These are phyloP conservation scores for Cystobasidium pallidum DNA, from an alignment of 1,284 basidiomycete species.

Conservation along the genomic window DNA sequence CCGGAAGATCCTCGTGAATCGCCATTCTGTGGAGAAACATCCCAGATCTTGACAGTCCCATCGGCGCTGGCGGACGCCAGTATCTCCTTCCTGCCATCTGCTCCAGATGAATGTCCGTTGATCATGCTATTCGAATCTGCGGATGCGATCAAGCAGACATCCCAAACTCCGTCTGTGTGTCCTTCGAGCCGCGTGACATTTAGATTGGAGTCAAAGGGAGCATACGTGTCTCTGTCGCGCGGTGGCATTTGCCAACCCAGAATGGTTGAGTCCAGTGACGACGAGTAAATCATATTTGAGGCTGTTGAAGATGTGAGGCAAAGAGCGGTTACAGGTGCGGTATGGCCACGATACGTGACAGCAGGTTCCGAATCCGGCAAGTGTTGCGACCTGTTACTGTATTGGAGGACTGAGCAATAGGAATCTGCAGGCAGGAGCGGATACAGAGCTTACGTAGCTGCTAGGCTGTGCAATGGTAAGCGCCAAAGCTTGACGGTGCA, in stretches of 20 bases:
- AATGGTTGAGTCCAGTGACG: constrained; percentile 89
- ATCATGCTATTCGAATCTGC: constrained; percentile 14
- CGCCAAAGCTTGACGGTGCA: constrained; percentile 96
- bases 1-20: constrained; percentile 48
- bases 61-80: constrained; percentile 89
- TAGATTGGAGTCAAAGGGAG: constrained; percentile 78
- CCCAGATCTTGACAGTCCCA: constrained; percentile 91
- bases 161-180: constrained; percentile 95
- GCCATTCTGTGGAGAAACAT: constrained; percentile 55
- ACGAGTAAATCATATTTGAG: constrained; percentile 80
- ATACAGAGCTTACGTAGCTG: constrained; percentile 40
- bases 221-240: constrained; percentile 73
- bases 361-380: constrained; percentile 77
- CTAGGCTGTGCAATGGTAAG: constrained; percentile 56
- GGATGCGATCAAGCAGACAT: constrained; percentile 65
- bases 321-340: constrained; percentile 85
- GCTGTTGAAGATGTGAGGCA: constrained; percentile 71
- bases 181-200: constrained; percentile 80
- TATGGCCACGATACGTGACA: constrained; percentile 89
- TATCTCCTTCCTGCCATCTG: constrained; percentile 67
- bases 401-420: constrained; percentile 44
- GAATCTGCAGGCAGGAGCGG: neutral
- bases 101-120: constrained; percentile 58
- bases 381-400: constrained; percentile 47
- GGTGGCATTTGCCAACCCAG: constrained; percentile 84